phyloP scores from a whole-genome alignment of 768 basidiomycete genomes.

The Russula abietina region DNA sequence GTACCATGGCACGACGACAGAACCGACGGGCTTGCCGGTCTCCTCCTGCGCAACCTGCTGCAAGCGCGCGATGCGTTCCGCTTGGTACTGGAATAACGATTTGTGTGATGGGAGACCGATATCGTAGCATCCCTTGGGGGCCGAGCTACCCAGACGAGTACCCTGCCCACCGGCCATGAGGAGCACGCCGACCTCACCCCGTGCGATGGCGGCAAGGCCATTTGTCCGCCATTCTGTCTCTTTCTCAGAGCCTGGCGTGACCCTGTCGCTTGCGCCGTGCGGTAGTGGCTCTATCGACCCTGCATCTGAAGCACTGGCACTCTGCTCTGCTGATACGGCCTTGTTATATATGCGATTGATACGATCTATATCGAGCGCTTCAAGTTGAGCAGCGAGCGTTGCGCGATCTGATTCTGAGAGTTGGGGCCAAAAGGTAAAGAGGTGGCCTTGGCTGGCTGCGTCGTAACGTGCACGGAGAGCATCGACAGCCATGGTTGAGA shows the following conservation, averaged over 20 bases:
- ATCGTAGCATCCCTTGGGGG: constrained; percentile 97
- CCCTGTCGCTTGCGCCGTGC: constrained; percentile 62
- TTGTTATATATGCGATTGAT: constrained; percentile 85
- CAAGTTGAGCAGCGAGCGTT: constrained; percentile 64
- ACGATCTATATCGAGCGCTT: constrained; percentile 76
- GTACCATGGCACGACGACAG: constrained; percentile 89
- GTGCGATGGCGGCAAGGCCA: constrained; percentile 76
- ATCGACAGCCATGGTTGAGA: constrained; percentile 47
- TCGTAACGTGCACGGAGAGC: constrained; percentile 59
- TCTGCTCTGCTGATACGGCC: constrained; percentile 63
- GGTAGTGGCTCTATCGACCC: constrained; percentile 75
- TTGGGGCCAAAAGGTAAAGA: constrained; percentile 80
- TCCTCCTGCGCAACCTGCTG: constrained; percentile 67
- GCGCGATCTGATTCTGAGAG: constrained; percentile 60
- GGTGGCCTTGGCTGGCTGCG: constrained; percentile 79
- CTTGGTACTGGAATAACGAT: constrained; percentile 93
- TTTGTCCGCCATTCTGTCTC: constrained; percentile 66
- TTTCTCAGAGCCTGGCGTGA: constrained; percentile 46
- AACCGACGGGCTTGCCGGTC: constrained; percentile 44
- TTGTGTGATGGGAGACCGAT: constrained; percentile 92
- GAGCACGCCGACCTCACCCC: constrained; percentile 86
- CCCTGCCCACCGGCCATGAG: constrained; percentile 99
- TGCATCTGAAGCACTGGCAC: constrained; percentile 33
- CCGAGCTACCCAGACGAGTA: constrained; percentile 83
- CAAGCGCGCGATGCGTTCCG: constrained; percentile 86